Base-by-base conservation (phyloP, 1,284 basidiomycete genomes). In the Vanrija sp. region DNA sequence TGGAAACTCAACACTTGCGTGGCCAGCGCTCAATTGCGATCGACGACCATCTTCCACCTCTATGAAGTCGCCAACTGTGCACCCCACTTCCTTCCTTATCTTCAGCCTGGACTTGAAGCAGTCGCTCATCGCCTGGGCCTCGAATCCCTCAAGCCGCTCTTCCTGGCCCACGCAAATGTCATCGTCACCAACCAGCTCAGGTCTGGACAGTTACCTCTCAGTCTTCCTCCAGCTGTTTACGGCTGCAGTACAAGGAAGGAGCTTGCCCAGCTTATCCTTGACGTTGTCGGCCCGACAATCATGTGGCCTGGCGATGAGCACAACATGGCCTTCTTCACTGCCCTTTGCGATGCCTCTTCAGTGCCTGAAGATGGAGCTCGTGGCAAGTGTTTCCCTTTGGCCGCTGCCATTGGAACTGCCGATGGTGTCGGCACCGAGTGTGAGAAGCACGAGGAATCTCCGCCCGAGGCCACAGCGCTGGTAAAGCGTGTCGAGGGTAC, bases 41-140 rank as follows among this genome's bases (percentile, higher is more conserved):
- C 88, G n/a, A 86, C 85, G 0, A 83, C 91, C 1, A 89, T 95
- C 65, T 93, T 87, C 82, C 86, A 94, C 71, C 72, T 98, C 36
- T 78, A 97, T 53, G 89, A 93, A 69, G 81, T 84, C 6, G 45
- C 84, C 78, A 60, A 78, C 81, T 39, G 74, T 77, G 61, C 59
- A 3, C 31, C 62, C 22, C 62, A 64, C 18, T 88, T 85, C 66
- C 76, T 80, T 8, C 66, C 65, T 6, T 85, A 90, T 62, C 82
- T 92, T 37, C 82, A 85, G 61, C 76, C 80, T 2, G 79, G 89
- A 19, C 77, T 97, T 16, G 66, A 69, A 9, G 83, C 82, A 4
- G 84, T 87, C 12, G 82, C 89, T 0, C 66, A 77, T 24, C 80
- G 85, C 9, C 79, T 98, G 53, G 91, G 91, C 10, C 77, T 97